These are phyloP conservation scores for Coprinopsis cinerea DNA, from an alignment of 768 basidiomycete genomes.

Conservation along the genomic window DNA sequence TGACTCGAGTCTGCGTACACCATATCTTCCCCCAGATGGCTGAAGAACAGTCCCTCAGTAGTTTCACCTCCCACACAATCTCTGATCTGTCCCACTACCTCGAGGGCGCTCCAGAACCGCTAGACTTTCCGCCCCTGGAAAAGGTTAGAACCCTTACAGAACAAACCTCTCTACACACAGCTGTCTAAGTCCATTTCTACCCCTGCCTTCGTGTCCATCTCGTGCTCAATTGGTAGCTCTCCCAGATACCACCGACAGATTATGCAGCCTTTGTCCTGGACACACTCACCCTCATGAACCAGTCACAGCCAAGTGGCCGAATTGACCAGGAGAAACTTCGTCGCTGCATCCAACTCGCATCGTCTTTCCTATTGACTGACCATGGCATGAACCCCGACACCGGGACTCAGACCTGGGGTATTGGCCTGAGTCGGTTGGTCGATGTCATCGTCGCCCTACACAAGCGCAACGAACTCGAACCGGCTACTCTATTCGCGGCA, in stretches of 20 bases:
- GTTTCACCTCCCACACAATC: no score
- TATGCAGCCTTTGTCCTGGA: slow-evolving; percentile 55
- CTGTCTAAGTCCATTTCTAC: no score
- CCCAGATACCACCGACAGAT: slow-evolving; percentile 44
- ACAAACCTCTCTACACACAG: background rate
- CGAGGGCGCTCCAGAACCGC: slow-evolving; percentile 6
- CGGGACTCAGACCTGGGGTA: slow-evolving; percentile 58
- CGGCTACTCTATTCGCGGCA: slow-evolving; percentile 71
- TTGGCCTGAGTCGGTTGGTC: slow-evolving; percentile 62
- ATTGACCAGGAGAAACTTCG: slow-evolving; percentile 62
- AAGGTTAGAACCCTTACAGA: background rate
- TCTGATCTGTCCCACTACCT: slow-evolving; percentile 14
- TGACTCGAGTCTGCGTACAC: background rate
- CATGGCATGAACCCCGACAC: slow-evolving; percentile 52
- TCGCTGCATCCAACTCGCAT: slow-evolving; percentile 61
- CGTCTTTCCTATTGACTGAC: slow-evolving; percentile 78
- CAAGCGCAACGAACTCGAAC: slow-evolving; percentile 56
- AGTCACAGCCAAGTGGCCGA: slow-evolving; percentile 27
- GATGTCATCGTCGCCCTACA: slow-evolving; percentile 74
- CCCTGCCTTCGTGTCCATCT: no score
- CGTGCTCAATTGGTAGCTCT: slow-evolving; percentile 6
- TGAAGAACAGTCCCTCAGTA: no score
- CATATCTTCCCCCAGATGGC: no score
- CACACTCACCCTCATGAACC: slow-evolving; percentile 42
- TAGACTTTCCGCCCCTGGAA: background rate